phyloP scores from a whole-genome alignment of 495 filamentous ascomycete species.

The Daldinia decipiens region DNA sequence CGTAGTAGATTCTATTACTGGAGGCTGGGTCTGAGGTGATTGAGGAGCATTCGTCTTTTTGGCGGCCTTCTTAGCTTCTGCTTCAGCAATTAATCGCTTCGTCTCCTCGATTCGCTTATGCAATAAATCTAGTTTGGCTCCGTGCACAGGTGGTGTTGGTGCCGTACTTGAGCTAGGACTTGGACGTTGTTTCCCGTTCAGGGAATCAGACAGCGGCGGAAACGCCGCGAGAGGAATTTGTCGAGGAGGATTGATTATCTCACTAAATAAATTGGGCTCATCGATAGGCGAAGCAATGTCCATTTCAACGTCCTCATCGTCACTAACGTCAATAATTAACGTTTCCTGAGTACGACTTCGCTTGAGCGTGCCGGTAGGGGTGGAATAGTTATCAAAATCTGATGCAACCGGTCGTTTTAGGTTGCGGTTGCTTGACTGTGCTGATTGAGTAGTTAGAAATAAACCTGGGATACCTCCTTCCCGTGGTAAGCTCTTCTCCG shows the following conservation, averaged over 20 bases:
- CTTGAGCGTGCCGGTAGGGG: slow-evolving; percentile 61
- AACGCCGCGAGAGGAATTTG: slow-evolving; percentile 56
- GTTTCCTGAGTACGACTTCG: slow-evolving; percentile 63
- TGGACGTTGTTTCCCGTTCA: slow-evolving; percentile 50
- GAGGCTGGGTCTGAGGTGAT: slow-evolving; percentile 33
- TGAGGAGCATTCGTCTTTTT: slow-evolving; percentile 49
- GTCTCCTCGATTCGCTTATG: slow-evolving; percentile 77
- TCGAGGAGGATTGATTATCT: slow-evolving; percentile 36
- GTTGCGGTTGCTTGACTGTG: slow-evolving; percentile 35
- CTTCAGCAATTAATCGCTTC: slow-evolving; percentile 78
- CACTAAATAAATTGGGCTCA: slow-evolving; percentile 43
- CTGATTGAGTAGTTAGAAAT: slow-evolving; percentile 34
- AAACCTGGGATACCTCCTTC: slow-evolving; percentile 43
- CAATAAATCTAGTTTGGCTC: slow-evolving; percentile 66
- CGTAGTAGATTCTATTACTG: slow-evolving; percentile 35
- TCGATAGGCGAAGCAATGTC: slow-evolving; percentile 60
- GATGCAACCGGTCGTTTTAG: slow-evolving; percentile 88
- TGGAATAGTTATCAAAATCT: slow-evolving; percentile 75
- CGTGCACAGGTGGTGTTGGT: slow-evolving; percentile 51
- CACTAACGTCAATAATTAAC: slow-evolving; percentile 83
- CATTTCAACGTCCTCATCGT: slow-evolving; percentile 60
- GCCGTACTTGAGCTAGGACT: slow-evolving; percentile 50
- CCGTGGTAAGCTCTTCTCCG: slow-evolving; percentile 25
- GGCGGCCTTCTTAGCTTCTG: slow-evolving; percentile 68
- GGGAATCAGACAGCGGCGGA: slow-evolving; percentile 56